Evolutionary conservation across 164 flowering plant species (phyloP), one percentile per base, ranked within the genome.

Genomic region (Tetrastigma voinierianum): DNA sequence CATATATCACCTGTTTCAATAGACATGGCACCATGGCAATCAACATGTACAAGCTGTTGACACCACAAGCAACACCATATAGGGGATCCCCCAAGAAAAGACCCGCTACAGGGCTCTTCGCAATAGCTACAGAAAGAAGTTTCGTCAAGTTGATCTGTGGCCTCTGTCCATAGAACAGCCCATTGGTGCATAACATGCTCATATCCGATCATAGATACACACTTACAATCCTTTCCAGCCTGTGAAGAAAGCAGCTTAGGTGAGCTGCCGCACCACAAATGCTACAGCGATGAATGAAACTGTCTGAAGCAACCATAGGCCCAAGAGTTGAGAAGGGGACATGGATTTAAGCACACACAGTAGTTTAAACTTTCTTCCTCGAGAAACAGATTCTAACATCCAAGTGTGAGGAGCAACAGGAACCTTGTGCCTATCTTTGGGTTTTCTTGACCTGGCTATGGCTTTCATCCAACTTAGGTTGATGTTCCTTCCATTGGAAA

Each of bases 1-100:
- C 99, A 96, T 57, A 87, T 72, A 76, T 93, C 96, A 66, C 97
- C 93, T 1, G 80, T 82, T 80, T 95, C 99, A 78, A 70, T 83
- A 43, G 77, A 84, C 91, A 88, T 76, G 64, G 66, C 80, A 69
- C 71, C 74, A 51, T 90, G 98, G 66, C 99, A 96, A 75, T 92
- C 98, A 51, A 90, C 90, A 74, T 96, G 99, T n/a, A 96, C 96
- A 49, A 92, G 76, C 57, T 90, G 82, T 68, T 96, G 99, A 76
- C 99, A 96, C 99, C 99, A 96, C 83, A 90, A 71, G 85, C 99
- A 96, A 71, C 90, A 87, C 98, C 98, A 96, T 64, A 96, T 89
- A 51, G 99, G n/a, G n/a, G 99, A 96, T 56, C 96, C 98, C 59
- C 95, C 88, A 67, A 96, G 91, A 77, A 92, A 96, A 23, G 97